phyloP scores from a whole-genome alignment of 2,329 filamentous ascomycete species.

The Diaporthe sp. region DNA sequence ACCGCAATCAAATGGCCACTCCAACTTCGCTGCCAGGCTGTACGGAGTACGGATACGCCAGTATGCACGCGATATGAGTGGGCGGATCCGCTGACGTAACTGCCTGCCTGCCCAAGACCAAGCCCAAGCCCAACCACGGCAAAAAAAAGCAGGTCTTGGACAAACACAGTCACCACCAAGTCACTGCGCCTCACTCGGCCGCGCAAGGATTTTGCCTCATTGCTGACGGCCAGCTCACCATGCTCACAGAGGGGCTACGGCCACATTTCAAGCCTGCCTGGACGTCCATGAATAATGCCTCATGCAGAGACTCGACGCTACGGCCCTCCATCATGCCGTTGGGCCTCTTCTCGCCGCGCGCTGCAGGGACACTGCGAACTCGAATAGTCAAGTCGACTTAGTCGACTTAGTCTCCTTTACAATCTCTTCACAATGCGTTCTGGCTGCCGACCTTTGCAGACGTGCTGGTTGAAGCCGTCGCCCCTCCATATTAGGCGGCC shows the following conservation, averaged over 20 bases:
- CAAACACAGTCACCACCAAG: conserved; percentile 3
- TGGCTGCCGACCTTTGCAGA: neutral
- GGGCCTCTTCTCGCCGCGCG: neutral
- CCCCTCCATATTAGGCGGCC: neutral
- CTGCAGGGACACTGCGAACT: neutral
- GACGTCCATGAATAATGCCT: conserved; percentile 22
- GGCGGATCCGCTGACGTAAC: conserved; percentile 29
- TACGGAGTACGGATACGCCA: too few relatives aligned
- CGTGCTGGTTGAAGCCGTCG: neutral
- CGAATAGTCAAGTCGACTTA: neutral
- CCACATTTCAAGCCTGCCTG: conserved; percentile 10
- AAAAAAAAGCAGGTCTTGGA: neutral
- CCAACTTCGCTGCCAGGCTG: neutral
- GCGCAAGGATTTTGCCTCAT: conserved; percentile 33
- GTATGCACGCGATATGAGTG: conserved; percentile 21
- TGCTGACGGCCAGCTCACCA: conserved; percentile 11
- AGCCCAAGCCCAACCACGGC: neutral
- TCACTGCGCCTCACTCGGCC: conserved; percentile 29
- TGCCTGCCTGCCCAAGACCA: conserved; percentile 18
- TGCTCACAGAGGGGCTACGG: neutral
- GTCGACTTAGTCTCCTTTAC: neutral
- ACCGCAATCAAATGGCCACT: conserved; percentile 19
- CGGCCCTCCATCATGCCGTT: neutral
- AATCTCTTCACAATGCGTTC: neutral
- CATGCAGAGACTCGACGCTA: neutral